Conservation (phyloP, 2,329 filamentous ascomycete genomes). For the Calonectria hawksworthii region DNA sequence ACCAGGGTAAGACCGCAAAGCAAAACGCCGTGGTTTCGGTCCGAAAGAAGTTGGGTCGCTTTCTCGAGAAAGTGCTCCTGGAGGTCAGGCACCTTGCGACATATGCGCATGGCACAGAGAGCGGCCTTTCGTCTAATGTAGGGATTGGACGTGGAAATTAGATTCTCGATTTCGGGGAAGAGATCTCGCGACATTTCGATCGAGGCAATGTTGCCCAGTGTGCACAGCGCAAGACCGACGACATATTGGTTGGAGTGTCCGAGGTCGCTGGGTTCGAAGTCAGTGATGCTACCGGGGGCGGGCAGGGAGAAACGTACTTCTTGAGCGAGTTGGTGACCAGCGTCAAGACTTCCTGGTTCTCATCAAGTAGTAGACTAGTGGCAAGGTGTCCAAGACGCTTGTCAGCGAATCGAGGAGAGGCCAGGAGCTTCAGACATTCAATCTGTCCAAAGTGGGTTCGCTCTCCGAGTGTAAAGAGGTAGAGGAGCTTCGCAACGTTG, state of each 20-base stretch:
- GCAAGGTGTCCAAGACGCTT: constrained; percentile 96
- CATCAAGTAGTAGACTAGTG: constrained; percentile 94
- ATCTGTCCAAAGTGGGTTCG: constrained; percentile 99
- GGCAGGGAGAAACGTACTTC: constrained; percentile 73
- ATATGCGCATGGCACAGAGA: constrained; percentile 99
- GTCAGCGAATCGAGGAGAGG: constrained; percentile 97
- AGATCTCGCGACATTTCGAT: constrained; percentile 98
- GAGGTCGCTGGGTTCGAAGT: constrained; percentile 76
- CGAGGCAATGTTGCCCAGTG: constrained; percentile 96
- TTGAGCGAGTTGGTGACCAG: constrained; percentile 98
- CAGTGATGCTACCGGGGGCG: constrained; percentile 28
- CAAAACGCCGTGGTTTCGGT: constrained; percentile 95
- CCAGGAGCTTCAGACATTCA: constrained; percentile 97
- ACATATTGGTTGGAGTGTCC: constrained; percentile 99
- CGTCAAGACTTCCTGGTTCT: constrained; percentile 98
- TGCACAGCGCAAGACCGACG: constrained; percentile 95
- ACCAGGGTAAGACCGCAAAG: constrained; percentile 93
- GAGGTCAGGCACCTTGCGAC: constrained; percentile 95
- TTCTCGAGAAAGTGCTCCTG: constrained; percentile 98
- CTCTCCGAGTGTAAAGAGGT: constrained; percentile 97
- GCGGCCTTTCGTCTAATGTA: constrained; percentile 98
- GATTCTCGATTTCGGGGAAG: constrained; percentile 94
- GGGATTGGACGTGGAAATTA: constrained; percentile 94
- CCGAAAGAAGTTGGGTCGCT: constrained; percentile 86
- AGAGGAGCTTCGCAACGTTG: constrained; percentile 98